Evolutionary conservation across 306 rosid genomes (phyloP).

Genomic region (Casuarina equisetifolia): DNA sequence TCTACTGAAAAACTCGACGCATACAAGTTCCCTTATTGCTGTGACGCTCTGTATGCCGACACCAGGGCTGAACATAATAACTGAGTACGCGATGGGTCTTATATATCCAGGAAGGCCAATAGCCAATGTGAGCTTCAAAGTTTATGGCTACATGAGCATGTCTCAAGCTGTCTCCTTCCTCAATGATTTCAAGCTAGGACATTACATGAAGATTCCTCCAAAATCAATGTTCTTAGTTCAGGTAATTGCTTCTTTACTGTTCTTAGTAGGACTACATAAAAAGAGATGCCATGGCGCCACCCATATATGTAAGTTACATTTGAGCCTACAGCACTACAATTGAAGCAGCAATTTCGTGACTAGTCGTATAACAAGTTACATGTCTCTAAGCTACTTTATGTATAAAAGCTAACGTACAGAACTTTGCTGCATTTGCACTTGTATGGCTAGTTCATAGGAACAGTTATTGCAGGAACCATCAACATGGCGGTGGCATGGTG

Average conservation of each 20-base stretch:
- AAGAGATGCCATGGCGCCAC: too few species aligned
- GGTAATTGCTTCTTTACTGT: background rate
- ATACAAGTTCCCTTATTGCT: too few species aligned
- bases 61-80: background rate
- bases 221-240: background rate
- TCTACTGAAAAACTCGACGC: too few species aligned
- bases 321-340: background rate
- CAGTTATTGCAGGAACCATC: constrained; percentile 72
- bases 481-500: constrained; percentile 76
- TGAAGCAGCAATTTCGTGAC: background rate
- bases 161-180: background rate
- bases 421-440: background rate
- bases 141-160: background rate
- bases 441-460: constrained; percentile 64
- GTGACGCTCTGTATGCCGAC: background rate
- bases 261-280: background rate
- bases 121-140: background rate
- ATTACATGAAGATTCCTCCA: background rate
- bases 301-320: too few species aligned
- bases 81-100: background rate
- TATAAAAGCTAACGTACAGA: too few species aligned
- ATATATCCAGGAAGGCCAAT: background rate
- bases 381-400: too few species aligned
- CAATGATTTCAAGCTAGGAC: background rate
- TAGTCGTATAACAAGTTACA: too few species aligned